Evolutionary conservation across 1,284 basidiomycete species (phyloP), one percentile per base, ranked within the genome.

Genomic region (Cystobasidium pallidum): DNA sequence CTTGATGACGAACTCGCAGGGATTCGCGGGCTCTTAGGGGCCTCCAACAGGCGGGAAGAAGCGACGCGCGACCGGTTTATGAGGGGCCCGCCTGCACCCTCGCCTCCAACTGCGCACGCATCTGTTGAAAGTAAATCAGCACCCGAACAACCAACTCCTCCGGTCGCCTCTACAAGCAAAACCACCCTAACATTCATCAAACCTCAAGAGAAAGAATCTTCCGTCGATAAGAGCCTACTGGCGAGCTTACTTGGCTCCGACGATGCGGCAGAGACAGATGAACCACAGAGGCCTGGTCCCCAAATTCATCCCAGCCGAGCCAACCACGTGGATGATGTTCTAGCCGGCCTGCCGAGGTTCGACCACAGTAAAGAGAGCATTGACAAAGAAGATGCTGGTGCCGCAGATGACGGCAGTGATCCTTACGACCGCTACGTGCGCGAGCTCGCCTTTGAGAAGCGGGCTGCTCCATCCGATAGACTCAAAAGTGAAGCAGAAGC

Each of bases 401-500:
- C 36, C 24, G 71, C 65, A 11, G 51, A 66, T 3, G 51, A 62
- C n/a, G 70, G 71, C 19, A 66, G 57, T 21, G 70, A 75, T 39
- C 72, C 76, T 24, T 99, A 99, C 78, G 96, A 99, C 81, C 88
- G 90, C 75, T 89, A 89, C 77, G 94, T 99, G 2, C 89, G 91
- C 45, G 91, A 94, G 76, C 87, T 99, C 36, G 94, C 90, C 0
- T 96, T 94, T 78, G 96, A 99, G 73, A 88, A 91, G 76, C 87
- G 96, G 2, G 91, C 95, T 8, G 91, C 94, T 78, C 92, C 96
- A 0, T 96, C 94, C 79, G 92, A 99, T 80, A 85, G 96, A 70
- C 92, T 93, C 49, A 98, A 97, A 84, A 96, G 94, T 0, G 95
- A 96, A 78, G 94, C 95, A 77, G 96, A 99, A 80, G 78, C 92